phyloP scores from a whole-genome alignment of 768 basidiomycete genomes.

The Agaricus bisporus region DNA sequence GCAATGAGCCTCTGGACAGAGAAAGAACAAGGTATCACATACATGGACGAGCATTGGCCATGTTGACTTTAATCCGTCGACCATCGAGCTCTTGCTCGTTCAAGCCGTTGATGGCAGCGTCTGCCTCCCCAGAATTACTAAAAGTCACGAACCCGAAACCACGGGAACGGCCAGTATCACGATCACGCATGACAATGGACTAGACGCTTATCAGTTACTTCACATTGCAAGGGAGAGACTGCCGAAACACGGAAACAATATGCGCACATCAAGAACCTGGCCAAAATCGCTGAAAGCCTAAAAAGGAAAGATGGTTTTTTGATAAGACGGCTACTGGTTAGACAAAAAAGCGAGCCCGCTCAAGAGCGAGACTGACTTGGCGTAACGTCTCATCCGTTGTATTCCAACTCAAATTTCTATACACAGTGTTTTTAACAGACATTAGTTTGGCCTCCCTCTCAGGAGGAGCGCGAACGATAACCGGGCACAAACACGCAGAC shows the following conservation, averaged over 20 bases:
- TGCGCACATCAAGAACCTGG: slow-evolving; percentile 86
- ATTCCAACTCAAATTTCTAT: slow-evolving; percentile 94
- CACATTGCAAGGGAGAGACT: background rate
- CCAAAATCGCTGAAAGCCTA: slow-evolving; percentile 85
- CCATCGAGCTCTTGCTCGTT: slow-evolving; percentile 95
- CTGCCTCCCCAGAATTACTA: slow-evolving; percentile 55
- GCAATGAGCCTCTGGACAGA: slow-evolving; percentile 8
- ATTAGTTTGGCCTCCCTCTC: slow-evolving; percentile 53
- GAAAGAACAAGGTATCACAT: slow-evolving; percentile 5
- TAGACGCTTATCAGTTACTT: slow-evolving; percentile 28
- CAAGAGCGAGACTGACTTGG: slow-evolving; percentile 66
- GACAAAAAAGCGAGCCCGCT: slow-evolving; percentile 22
- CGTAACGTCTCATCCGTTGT: slow-evolving; percentile 91
- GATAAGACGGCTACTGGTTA: slow-evolving; percentile 41
- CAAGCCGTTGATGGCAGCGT: slow-evolving; percentile 65
- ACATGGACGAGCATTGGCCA: slow-evolving; percentile 60
- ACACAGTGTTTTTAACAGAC: slow-evolving; percentile 40
- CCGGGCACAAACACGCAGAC: slow-evolving; percentile 56
- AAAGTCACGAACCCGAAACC: slow-evolving; percentile 97
- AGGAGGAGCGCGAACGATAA: slow-evolving; percentile 41
- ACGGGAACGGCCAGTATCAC: slow-evolving; percentile 94
- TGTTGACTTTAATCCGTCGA: slow-evolving; percentile 83
- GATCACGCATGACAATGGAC: slow-evolving; percentile 98
- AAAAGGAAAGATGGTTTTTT: slow-evolving; percentile 32
- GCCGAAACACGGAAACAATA: background rate